phyloP scores from a whole-genome alignment of 2,329 filamentous ascomycete species.

The Cladosporium austrohemisphaericum region DNA sequence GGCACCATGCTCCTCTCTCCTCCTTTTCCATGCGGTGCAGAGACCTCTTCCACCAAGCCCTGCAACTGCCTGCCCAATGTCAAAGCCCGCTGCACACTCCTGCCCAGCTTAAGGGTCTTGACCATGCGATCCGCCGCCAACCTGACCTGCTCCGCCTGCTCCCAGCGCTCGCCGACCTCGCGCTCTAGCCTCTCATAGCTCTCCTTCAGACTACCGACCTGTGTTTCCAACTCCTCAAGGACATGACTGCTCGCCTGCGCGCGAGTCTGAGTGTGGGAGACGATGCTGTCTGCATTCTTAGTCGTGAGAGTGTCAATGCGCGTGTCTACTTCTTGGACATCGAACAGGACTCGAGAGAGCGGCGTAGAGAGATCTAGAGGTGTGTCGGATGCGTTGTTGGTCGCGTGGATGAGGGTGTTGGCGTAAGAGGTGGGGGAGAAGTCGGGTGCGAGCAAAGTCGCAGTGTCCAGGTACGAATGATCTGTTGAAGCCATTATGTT shows the following conservation, averaged over 20 bases:
- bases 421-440: constrained; percentile 83
- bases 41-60: constrained; percentile 72
- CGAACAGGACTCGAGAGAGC: constrained; percentile 88
- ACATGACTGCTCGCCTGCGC: constrained; percentile 69
- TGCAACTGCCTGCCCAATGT: constrained; percentile 83
- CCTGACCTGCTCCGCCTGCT: constrained; percentile 78
- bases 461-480: constrained; percentile 80
- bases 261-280: constrained; percentile 72
- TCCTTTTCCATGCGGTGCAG: constrained; percentile 30
- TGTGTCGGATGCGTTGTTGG: constrained; percentile 87
- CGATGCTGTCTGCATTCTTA: constrained; percentile 73
- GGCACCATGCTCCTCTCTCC: constrained; percentile 68
- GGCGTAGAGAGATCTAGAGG: constrained; percentile 92
- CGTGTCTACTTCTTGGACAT: constrained; percentile 94
- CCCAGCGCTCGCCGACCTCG: constrained; percentile 81
- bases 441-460: constrained; percentile 76
- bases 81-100: constrained; percentile 73
- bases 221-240: constrained; percentile 70
- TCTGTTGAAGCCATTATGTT: constrained; percentile 8
- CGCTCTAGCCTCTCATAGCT: constrained; percentile 82
- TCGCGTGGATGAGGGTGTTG: constrained; percentile 80
- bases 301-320: constrained; percentile 90
- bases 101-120: constrained; percentile 71
- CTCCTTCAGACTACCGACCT: constrained; percentile 75
- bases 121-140: constrained; percentile 73